Percentiles rank a stretch among this genome's conserved stretches.
These are phyloP conservation scores for Pharnaceum exiguum DNA, from an alignment of 148 eudicot genomes.

Conservation along the genomic window DNA sequence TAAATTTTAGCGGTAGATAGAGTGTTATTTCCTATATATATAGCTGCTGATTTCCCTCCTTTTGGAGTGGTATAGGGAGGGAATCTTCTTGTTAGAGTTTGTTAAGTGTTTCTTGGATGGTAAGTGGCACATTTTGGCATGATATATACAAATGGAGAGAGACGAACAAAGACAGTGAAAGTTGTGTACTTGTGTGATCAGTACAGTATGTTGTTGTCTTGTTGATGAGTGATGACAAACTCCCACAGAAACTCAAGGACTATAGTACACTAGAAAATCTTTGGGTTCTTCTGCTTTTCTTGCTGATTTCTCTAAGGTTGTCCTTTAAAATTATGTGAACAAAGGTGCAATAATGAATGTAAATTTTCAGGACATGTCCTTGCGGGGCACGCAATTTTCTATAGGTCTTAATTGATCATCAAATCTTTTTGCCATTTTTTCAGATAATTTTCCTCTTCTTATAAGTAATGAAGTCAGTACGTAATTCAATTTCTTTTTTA, in stretches of 20 bases:
- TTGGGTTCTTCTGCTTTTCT: not conserved
- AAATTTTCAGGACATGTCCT: too few relatives aligned
- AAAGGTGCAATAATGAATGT: not conserved
- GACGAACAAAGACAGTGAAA: not conserved
- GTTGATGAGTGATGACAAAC: too few relatives aligned
- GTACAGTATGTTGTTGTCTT: too few relatives aligned
- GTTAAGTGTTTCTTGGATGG: conserved; percentile 17
- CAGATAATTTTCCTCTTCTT: too few relatives aligned
- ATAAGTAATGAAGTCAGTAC: too few relatives aligned
- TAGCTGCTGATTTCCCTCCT: conserved; percentile 11
- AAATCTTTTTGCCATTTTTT: too few relatives aligned
- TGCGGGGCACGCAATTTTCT: too few relatives aligned
- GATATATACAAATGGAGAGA: conserved; percentile 18
- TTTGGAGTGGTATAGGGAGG: conserved; percentile 5
- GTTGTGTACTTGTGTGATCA: conserved; percentile 2
- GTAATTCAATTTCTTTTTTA: too few relatives aligned
- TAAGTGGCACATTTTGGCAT: conserved; percentile 24
- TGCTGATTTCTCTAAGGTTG: not conserved
- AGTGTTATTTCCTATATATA: not conserved
- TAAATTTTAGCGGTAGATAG: too few relatives aligned
- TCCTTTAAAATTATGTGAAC: not conserved
- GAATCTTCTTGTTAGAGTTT: conserved; percentile 31
- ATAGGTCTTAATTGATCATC: too few relatives aligned
- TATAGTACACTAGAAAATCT: conserved; percentile 4
- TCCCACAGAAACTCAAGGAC: too few relatives aligned